Evolutionary conservation across 805 yeast genomes (phyloP).

Genomic region (Candida khao-thaluensis): DNA sequence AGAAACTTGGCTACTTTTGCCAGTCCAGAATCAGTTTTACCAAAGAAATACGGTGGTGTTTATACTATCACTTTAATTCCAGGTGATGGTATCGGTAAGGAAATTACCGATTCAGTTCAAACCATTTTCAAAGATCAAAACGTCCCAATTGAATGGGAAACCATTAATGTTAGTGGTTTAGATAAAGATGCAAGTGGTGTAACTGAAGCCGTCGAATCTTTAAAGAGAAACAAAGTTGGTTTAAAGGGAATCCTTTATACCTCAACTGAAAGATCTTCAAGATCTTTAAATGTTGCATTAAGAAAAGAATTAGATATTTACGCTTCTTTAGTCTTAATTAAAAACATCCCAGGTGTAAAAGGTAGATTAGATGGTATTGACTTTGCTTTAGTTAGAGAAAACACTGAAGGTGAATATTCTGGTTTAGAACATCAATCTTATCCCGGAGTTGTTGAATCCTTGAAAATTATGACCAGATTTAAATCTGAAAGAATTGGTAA

Average conservation of each 20-base stretch:
- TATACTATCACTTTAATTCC: slow-evolving; percentile 94
- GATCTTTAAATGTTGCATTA: slow-evolving; percentile 91
- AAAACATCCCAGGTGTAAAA: slow-evolving; percentile 91
- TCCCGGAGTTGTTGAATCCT: slow-evolving; percentile 96
- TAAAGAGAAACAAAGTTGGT: slow-evolving; percentile 95
- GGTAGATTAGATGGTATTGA: slow-evolving; percentile 87
- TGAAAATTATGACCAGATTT: slow-evolving; percentile 89
- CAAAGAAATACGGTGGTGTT: slow-evolving; percentile 92
- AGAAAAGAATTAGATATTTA: slow-evolving; percentile 95
- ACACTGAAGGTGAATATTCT: slow-evolving; percentile 98
- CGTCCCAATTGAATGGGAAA: slow-evolving; percentile 93
- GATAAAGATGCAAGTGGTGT: slow-evolving; percentile 67
- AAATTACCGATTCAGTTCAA: slow-evolving; percentile 90
- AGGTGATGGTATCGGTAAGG: slow-evolving; percentile 98
- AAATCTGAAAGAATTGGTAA: slow-evolving; percentile 97
- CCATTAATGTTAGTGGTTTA: slow-evolving; percentile 44
- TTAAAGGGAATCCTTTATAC: slow-evolving; percentile 95
- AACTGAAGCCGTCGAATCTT: slow-evolving; percentile 81
- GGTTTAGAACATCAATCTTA: slow-evolving; percentile 97
- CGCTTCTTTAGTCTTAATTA: slow-evolving; percentile 92
- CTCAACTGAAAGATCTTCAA: slow-evolving; percentile 72
- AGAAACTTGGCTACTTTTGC: slow-evolving; percentile 57
- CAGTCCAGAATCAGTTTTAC: slow-evolving; percentile 62
- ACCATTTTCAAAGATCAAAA: slow-evolving; percentile 82
- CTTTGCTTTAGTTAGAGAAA: slow-evolving; percentile 94